Conservation (phyloP, 2,329 filamentous ascomycete genomes). For the Metarhizium brunneum region DNA sequence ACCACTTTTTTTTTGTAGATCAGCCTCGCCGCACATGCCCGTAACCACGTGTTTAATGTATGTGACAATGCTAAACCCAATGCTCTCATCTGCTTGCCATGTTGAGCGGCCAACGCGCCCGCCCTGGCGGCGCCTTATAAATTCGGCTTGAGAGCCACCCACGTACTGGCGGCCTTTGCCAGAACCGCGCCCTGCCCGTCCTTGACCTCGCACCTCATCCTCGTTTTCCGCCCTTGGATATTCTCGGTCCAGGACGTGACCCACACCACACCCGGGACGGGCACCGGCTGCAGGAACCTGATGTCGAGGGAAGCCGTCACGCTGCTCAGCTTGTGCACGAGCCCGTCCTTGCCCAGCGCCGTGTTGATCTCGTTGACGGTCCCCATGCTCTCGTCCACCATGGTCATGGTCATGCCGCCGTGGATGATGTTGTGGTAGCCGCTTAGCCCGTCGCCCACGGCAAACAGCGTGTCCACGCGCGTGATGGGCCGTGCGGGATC, state of each 20-base stretch:
- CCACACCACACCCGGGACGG: conserved; percentile 18
- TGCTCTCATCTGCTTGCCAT: background rate
- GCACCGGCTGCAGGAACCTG: conserved; percentile 23
- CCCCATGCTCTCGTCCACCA: conserved; percentile 29
- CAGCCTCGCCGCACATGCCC: background rate
- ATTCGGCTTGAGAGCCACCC: conserved; percentile 22
- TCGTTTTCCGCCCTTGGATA: conserved; percentile 24
- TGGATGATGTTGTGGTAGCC: conserved; percentile 25
- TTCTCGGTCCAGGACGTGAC: conserved; percentile 22
- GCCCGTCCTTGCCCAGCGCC: conserved; percentile 20
- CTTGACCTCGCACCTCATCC: conserved; percentile 19
- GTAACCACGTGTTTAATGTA: too few relatives aligned
- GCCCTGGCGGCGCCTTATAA: conserved; percentile 11
- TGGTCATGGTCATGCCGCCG: conserved; percentile 24
- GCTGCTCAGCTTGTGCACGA: conserved; percentile 17
- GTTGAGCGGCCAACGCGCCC: background rate
- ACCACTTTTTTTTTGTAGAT: conserved; percentile 1
- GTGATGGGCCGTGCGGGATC: conserved; percentile 17
- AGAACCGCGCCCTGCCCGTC: conserved; percentile 20
- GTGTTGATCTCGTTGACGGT: conserved; percentile 26
- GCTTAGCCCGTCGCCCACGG: conserved; percentile 23
- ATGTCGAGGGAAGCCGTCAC: conserved; percentile 27
- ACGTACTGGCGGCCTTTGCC: conserved; percentile 21
- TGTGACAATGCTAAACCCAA: background rate
- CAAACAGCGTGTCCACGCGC: conserved; percentile 20